Evolutionary conservation across 345 rosid species (phyloP).

Genomic region (Gossypium turneri): DNA sequence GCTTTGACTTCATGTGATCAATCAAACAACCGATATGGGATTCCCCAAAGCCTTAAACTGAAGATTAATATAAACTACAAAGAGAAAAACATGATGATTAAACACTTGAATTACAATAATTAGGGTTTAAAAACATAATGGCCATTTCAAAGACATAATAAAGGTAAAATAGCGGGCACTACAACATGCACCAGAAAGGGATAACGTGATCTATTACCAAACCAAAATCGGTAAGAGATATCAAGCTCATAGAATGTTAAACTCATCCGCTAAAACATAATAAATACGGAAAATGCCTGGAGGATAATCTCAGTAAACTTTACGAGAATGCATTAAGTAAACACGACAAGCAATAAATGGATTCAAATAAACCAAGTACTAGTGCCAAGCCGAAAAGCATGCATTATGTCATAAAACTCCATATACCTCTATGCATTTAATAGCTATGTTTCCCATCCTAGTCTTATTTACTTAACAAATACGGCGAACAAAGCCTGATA

Average conservation of each 20-base stretch:
- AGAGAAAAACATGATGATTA: background rate
- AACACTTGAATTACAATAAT: background rate
- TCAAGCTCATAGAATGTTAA: too few relatives aligned
- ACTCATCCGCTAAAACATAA: too few relatives aligned
- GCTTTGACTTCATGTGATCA: conserved; percentile 1
- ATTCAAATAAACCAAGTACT: background rate
- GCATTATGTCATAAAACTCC: background rate
- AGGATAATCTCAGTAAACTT: background rate
- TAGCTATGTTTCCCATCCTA: background rate
- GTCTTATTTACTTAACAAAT: conserved; percentile 4
- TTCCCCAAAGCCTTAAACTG: background rate
- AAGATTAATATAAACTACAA: background rate
- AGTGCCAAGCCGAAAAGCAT: background rate
- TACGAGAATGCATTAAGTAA: background rate
- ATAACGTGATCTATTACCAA: background rate
- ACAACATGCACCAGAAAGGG: too few relatives aligned
- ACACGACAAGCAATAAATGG: background rate
- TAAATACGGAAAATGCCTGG: too few relatives aligned
- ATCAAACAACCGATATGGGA: conserved; percentile 21
- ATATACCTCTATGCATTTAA: background rate
- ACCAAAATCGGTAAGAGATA: background rate
- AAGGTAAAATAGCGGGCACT: background rate
- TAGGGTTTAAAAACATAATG: background rate
- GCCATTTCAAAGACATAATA: background rate
- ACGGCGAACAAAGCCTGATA: too few relatives aligned